Evolutionary conservation across 257 asterid genomes (phyloP).

Genomic region (Solanum etuberosum): DNA sequence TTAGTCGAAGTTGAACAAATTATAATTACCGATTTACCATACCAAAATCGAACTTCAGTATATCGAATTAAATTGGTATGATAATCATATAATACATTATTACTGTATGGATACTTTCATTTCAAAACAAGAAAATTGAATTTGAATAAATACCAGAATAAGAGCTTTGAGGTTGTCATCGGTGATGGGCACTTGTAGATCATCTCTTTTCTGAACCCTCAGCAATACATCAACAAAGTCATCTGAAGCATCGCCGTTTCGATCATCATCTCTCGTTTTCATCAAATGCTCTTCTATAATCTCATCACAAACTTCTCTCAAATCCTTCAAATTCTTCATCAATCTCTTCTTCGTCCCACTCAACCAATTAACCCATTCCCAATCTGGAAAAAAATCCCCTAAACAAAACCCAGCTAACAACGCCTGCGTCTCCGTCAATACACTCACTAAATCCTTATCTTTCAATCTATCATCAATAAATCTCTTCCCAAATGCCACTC

Average conservation of each 20-base stretch:
- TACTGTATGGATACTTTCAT: too few relatives aligned
- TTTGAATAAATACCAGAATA: constrained; percentile 12
- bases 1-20: too few relatives aligned
- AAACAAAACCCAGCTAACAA: constrained; percentile 22
- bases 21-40: rapidly evolving
- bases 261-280: not conserved
- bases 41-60: too few relatives aligned
- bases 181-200: constrained; percentile 28
- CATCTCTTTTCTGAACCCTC: constrained; percentile 12
- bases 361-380: constrained; percentile 23
- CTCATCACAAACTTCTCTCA: constrained; percentile 24
- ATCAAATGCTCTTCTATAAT: constrained; percentile 18
- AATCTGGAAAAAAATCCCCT: constrained; percentile 25
- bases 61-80: too few relatives aligned
- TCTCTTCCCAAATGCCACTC: constrained; percentile 30
- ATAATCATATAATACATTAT: too few relatives aligned
- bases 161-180: constrained; percentile 35
- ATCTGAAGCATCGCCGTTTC: not conserved
- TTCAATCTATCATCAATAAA: not conserved
- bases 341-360: constrained; percentile 28
- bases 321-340: constrained; percentile 19
- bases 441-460: constrained; percentile 11
- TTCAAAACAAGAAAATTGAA: not conserved
- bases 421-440: constrained; percentile 25
- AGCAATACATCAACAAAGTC: constrained; percentile 28